Percentiles rank a stretch among this genome's conserved stretches.
Conservation (phyloP, 1,284 basidiomycete genomes). For the Cutaneotrichosporon sp. region DNA sequence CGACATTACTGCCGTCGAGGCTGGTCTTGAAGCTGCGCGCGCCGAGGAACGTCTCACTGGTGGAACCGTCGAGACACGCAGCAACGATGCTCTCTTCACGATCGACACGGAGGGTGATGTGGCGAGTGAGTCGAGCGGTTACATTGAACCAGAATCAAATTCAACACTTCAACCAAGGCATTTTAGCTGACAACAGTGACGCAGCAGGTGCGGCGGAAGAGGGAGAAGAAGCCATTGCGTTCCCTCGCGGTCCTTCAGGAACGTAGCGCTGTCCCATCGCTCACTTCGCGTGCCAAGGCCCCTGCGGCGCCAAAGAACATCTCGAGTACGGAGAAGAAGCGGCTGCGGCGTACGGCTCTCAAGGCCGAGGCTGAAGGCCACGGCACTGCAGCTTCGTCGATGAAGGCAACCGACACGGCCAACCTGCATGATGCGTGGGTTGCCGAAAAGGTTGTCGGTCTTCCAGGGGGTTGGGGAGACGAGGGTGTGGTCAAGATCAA, state of each 20-base stretch:
- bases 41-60: conserved; percentile 74
- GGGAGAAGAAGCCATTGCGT: conserved; percentile 60
- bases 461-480: conserved; percentile 41
- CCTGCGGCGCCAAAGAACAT: conserved; percentile 50
- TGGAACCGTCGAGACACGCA: conserved; percentile 52
- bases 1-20: conserved; percentile 72
- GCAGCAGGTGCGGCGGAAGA: conserved; percentile 18
- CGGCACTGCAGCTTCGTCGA: conserved; percentile 13
- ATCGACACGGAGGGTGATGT: conserved; percentile 78
- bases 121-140: conserved; percentile 57
- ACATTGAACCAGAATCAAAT: too few species aligned
- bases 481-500: conserved; percentile 37
- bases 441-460: not conserved
- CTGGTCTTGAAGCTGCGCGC: conserved; percentile 68
- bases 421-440: conserved; percentile 29
- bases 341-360: conserved; percentile 71
- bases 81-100: conserved; percentile 68
- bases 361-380: conserved; percentile 60
- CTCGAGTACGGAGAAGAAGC: conserved; percentile 67
- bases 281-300: conserved; percentile 58
- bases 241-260: conserved; percentile 78
- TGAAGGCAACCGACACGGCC: conserved; percentile 17
- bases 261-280: conserved; percentile 80
- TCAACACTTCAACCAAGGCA: too few species aligned
- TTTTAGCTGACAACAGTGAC: not conserved